Conservation (phyloP, 1,284 basidiomycete species). For the Pascua sp. region DNA sequence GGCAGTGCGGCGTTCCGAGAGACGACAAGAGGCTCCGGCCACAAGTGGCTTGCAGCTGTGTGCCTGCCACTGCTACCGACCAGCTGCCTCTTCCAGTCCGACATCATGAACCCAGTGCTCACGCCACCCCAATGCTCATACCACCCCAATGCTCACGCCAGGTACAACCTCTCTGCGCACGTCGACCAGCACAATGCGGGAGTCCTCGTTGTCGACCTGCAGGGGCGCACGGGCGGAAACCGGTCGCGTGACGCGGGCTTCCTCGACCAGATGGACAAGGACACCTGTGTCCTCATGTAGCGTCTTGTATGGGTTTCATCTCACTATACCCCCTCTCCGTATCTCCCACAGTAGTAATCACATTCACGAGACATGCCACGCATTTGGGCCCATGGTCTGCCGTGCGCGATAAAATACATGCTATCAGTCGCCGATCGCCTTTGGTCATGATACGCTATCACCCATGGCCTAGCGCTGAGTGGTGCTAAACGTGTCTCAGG, state of each 20-base stretch:
- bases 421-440: too few species aligned
- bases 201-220: slow-evolving; percentile 78
- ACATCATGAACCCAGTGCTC: neutral
- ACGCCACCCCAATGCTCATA: slow-evolving; percentile 31
- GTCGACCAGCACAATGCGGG: slow-evolving; percentile 80
- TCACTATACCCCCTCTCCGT: neutral
- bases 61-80: too few species aligned
- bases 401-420: too few species aligned
- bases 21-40: neutral
- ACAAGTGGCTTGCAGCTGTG: too few species aligned
- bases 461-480: too few species aligned
- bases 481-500: too few species aligned
- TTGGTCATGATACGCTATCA: too few species aligned
- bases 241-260: slow-evolving; percentile 51
- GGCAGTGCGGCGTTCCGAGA: too few species aligned
- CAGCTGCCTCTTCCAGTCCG: too few species aligned
- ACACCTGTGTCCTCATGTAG: slow-evolving; percentile 70
- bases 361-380: neutral
- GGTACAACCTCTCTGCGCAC: slow-evolving; percentile 69
- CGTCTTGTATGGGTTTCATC: too few species aligned
- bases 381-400: too few species aligned
- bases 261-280: slow-evolving; percentile 59
- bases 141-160: slow-evolving; percentile 33
- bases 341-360: neutral
- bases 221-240: slow-evolving; percentile 52